A percentile compares a stretch with the other conserved stretches of the same genome.
Conservation (phyloP, 371 early-diverging fungal genomes). For the Mortierella sp. region DNA sequence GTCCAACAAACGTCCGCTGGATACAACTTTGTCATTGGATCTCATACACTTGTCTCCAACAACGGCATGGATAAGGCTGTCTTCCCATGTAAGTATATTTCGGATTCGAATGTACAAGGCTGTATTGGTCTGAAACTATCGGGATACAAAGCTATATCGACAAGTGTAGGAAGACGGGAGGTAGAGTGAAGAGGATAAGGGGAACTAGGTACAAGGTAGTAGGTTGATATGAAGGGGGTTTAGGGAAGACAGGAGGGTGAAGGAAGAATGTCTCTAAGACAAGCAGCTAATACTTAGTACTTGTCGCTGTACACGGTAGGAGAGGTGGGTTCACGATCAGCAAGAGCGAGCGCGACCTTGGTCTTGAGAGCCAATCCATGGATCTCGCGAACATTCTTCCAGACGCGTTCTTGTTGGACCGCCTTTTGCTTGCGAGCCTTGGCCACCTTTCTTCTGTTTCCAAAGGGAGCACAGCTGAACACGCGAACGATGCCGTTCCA, state of each 20-base stretch:
- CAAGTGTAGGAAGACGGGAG: conserved; percentile 17
- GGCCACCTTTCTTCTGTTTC: conserved; percentile 24
- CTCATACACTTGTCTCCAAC: too few species aligned
- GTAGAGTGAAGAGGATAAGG: background rate
- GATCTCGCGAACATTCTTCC: conserved; percentile 27
- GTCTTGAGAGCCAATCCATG: conserved; percentile 32
- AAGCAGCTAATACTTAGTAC: too few species aligned
- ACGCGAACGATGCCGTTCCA: conserved; percentile 62
- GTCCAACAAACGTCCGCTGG: too few species aligned
- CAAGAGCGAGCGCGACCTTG: conserved; percentile 35
- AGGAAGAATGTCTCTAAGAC: background rate
- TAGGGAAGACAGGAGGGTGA: background rate
- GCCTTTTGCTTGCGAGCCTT: conserved; percentile 16
- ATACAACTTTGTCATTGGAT: too few species aligned
- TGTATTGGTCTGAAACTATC: background rate
- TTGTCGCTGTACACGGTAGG: background rate
- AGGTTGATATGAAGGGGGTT: background rate
- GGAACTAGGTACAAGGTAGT: conserved; percentile 1
- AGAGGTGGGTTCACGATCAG: conserved; percentile 10
- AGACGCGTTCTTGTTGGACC: conserved; percentile 30
- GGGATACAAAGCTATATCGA: conserved; percentile 33
- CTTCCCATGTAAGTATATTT: too few species aligned
- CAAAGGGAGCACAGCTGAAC: conserved; percentile 38
- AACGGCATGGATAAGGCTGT: too few species aligned
- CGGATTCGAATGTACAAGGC: too few species aligned